Conservation (phyloP, 495 filamentous ascomycete genomes). For the Trichoderma virens region DNA sequence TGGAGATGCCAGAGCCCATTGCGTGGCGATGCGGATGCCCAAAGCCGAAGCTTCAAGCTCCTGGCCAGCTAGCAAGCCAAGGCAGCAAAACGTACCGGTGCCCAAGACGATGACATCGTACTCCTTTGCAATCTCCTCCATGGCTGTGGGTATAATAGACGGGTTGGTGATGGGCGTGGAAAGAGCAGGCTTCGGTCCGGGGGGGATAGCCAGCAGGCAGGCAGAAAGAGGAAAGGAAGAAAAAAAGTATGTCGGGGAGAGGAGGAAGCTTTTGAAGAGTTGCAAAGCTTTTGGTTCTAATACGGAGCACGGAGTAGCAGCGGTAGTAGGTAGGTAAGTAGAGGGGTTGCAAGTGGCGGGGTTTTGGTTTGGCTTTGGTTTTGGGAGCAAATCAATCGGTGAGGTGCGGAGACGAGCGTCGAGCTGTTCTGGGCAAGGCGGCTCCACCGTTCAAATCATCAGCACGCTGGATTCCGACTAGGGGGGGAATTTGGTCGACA, state of each 20-base stretch:
- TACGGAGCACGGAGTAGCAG: background rate
- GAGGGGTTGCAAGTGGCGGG: slow-evolving; percentile 5
- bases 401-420: slow-evolving; percentile 16
- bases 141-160: slow-evolving; percentile 30
- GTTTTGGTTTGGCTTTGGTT: background rate
- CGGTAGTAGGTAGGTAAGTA: background rate
- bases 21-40: background rate
- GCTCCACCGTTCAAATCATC: background rate
- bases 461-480: background rate
- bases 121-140: slow-evolving; percentile 94
- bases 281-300: background rate
- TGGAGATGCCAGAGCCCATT: slow-evolving; percentile 12
- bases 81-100: slow-evolving; percentile 59
- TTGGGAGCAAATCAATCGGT: slow-evolving; percentile 12
- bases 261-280: background rate
- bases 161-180: background rate
- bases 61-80: slow-evolving; percentile 29
- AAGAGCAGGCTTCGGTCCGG: background rate
- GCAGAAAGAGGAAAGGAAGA: slow-evolving; percentile 2
- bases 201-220: background rate
- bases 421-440: slow-evolving; percentile 5
- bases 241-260: background rate
- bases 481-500: too few relatives aligned
- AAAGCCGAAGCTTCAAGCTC: background rate
- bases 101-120: slow-evolving; percentile 98